Evolutionary conservation across 2,329 filamentous ascomycete genomes (phyloP).

Genomic region (Colletotrichum navitas): DNA sequence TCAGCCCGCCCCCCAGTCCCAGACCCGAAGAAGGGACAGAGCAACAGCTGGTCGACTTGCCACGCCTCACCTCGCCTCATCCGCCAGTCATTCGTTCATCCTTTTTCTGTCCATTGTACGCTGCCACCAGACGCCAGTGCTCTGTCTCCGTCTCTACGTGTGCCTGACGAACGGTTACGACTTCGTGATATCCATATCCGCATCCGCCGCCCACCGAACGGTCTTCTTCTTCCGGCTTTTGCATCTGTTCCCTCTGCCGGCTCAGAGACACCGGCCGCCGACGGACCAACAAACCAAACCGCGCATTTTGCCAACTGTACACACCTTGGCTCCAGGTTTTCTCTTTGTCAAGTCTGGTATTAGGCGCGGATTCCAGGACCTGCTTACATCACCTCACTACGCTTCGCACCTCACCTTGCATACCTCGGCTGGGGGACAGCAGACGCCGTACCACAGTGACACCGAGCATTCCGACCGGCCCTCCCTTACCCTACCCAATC

Average conservation of each 20-base stretch:
- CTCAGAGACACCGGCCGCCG: conserved; percentile 15
- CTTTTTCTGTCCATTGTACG: conserved; percentile 15
- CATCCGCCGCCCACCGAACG: conserved; percentile 16
- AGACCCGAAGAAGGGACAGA: conserved; percentile 14
- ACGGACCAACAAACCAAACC: conserved; percentile 2
- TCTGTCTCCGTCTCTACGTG: not conserved
- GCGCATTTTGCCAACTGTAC: conserved; percentile 17
- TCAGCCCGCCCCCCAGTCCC: conserved; percentile 5
- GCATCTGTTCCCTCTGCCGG: conserved; percentile 24
- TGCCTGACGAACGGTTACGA: conserved; percentile 14
- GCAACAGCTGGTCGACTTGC: conserved; percentile 3
- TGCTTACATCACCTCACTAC: conserved; percentile 24
- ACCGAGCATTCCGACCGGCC: conserved; percentile 39
- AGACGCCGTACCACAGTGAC: conserved; percentile 40
- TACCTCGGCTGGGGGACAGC: conserved; percentile 16
- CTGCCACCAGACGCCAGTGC: not conserved
- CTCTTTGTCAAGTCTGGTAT: conserved; percentile 18
- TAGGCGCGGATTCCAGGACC: conserved; percentile 24
- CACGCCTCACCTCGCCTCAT: conserved; percentile 3
- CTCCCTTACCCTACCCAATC: conserved; percentile 32
- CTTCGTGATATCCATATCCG: conserved; percentile 21
- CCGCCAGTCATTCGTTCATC: conserved; percentile 20
- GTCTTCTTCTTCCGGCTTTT: conserved; percentile 10
- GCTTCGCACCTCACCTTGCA: conserved; percentile 15
- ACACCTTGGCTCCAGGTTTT: conserved; percentile 18